Evolutionary conservation across 208 protist genomes (phyloP).

Genomic region (Trypanosoma vivax): DNA sequence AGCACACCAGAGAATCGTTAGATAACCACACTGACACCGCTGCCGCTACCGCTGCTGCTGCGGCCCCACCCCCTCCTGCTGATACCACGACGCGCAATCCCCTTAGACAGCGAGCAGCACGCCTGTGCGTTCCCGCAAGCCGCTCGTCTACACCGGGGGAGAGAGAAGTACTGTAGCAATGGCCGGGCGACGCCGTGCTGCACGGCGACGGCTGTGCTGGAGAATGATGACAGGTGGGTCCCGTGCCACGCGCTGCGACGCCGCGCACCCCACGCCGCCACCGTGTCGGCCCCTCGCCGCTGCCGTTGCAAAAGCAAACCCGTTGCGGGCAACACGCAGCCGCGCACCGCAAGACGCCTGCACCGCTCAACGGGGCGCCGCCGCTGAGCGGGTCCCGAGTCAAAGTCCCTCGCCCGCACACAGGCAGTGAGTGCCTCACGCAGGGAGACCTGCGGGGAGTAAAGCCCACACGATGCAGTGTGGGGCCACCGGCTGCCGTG

Average conservation of each 20-base stretch:
- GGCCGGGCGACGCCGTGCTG: not conserved
- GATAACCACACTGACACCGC: slow-evolving; percentile 52
- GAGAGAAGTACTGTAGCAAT: not conserved
- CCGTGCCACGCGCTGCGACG: not conserved
- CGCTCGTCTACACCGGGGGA: slow-evolving; percentile 35
- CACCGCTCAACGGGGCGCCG: slow-evolving; percentile 25
- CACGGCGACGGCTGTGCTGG: not conserved
- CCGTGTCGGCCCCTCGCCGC: slow-evolving; percentile 1
- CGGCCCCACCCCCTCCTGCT: slow-evolving; percentile 31
- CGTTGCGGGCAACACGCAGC: slow-evolving; percentile 35
- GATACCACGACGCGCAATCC: slow-evolving; percentile 53
- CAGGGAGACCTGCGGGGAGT: slow-evolving; percentile 33
- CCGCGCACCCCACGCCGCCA: not conserved
- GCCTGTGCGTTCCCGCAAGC: slow-evolving; percentile 28
- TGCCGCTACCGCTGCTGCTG: slow-evolving; percentile 69
- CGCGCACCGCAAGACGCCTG: slow-evolving; percentile 19
- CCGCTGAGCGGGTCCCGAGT: slow-evolving; percentile 44
- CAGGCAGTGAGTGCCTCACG: slow-evolving; percentile 54
- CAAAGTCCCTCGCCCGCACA: slow-evolving; percentile 62
- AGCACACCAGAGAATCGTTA: slow-evolving; percentile 70
- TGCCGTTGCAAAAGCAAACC: slow-evolving; percentile 43
- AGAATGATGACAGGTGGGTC: slow-evolving; percentile 10
- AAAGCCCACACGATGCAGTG: slow-evolving; percentile 23
- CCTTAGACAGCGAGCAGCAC: slow-evolving; percentile 25
- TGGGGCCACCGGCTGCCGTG: slow-evolving; percentile 27